Base-by-base conservation (phyloP, 345 rosid species). In the Ceriops zippeliana region DNA sequence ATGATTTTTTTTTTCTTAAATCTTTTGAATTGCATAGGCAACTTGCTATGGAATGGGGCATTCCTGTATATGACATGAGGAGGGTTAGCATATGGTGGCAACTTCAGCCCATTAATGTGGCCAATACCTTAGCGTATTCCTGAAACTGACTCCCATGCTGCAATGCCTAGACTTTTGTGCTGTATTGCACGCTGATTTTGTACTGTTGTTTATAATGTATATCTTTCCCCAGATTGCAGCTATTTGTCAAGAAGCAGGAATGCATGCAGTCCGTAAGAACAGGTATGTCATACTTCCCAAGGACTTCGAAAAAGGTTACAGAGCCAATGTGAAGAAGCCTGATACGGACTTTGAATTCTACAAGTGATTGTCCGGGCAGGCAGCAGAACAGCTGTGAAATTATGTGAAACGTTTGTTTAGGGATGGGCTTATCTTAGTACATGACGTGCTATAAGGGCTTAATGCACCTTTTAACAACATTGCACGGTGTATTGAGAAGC, bases 201-300 rank as follows among this genome's bases (percentile, higher is more conserved):
- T 24, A 27, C 27, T n/a, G 10, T 6, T 27, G 0, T 9, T 27
- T 28, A 15, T 26, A 15, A 64, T 17, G 52, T 17, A 32, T 32
- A n/a, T 38, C 32, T 58, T 57, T 64, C 24, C 27, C 51, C 89
- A 95, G 99, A 95, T 95, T 73, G 78, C 97, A 49, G 99, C 99
- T 20, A 95, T 95, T 64, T 95, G 99, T 67, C 99, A 95, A 77
- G 99, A 95, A 82, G 99, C 99, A 47, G 99, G 99, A 60, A 95
- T 95, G 99, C 99, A 95, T 46, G 99, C 99, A 2, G 99, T 95
- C 13, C 82, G 99, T 31, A 95, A 95, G 86, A 95, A 95, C 84
- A 87, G 99, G 71, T 95, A 95, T 34, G 97, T 95, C 62, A 95
- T 95, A 49, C 86, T 91, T 52, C 97, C 99, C 0, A 95, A 95